These are phyloP conservation scores for Cercospora sesami DNA, from an alignment of 2,329 filamentous ascomycete genomes.

Conservation along the genomic window DNA sequence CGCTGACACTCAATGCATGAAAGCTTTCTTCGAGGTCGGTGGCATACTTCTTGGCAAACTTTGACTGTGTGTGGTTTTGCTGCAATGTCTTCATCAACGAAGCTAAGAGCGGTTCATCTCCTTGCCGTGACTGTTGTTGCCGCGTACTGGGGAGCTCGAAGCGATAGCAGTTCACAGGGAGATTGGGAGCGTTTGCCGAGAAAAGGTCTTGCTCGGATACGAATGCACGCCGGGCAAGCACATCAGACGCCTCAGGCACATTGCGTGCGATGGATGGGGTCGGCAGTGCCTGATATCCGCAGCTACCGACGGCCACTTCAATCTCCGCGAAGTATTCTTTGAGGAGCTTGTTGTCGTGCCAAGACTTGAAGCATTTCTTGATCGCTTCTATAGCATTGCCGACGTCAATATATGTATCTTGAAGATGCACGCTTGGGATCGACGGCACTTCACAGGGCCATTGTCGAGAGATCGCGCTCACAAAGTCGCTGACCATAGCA, in stretches of 20 bases:
- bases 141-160: background rate
- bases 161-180: background rate
- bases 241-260: background rate
- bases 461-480: background rate
- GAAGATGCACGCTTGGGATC: background rate
- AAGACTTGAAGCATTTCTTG: conserved; percentile 1
- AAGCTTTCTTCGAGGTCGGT: conserved; percentile 15
- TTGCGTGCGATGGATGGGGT: background rate
- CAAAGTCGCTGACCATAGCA: background rate
- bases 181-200: background rate
- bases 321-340: background rate
- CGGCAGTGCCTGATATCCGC: background rate
- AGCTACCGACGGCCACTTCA: background rate
- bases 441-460: conserved; percentile 11
- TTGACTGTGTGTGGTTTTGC: background rate
- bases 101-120: background rate
- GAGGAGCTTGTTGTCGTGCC: conserved; percentile 14
- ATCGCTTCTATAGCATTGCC: background rate
- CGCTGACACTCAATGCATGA: background rate
- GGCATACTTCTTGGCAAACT: conserved; percentile 13
- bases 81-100: background rate
- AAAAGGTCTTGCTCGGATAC: conserved; percentile 12
- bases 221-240: background rate
- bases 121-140: background rate
- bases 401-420: conserved; percentile 4